Conservation (phyloP, 805 yeast genomes). For the Priceomyces fermenticarens region DNA sequence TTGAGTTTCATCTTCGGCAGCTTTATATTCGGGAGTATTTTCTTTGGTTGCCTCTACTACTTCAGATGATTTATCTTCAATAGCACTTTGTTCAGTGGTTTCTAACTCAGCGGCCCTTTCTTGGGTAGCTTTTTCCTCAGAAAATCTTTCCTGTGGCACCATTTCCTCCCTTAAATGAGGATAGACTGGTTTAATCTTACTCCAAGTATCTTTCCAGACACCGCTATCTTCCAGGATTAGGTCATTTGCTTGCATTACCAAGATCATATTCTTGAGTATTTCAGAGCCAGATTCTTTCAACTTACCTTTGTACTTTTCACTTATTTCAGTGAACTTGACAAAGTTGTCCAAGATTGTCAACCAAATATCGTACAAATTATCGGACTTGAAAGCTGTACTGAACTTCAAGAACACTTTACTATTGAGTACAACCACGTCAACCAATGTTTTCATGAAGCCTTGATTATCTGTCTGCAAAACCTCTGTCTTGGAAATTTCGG, state of each 20-base stretch:
- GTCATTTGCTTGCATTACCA: slow-evolving; percentile 31
- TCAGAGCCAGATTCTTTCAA: slow-evolving; percentile 34
- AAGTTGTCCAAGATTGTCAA: slow-evolving; percentile 32
- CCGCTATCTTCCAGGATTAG: slow-evolving; percentile 19
- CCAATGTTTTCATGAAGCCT: slow-evolving; percentile 65
- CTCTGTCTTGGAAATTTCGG: slow-evolving; percentile 65
- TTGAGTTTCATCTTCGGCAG: not conserved
- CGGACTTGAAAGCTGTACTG: slow-evolving; percentile 21
- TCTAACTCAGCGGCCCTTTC: not conserved
- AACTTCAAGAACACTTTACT: slow-evolving; percentile 51
- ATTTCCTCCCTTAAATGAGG: slow-evolving; percentile 18
- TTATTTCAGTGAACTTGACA: slow-evolving; percentile 21
- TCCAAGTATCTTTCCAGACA: slow-evolving; percentile 34
- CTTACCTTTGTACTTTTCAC: slow-evolving; percentile 13
- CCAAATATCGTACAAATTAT: slow-evolving; percentile 30
- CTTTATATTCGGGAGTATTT: too few species aligned
- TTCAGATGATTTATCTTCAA: slow-evolving; percentile 1
- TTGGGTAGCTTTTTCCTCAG: not conserved
- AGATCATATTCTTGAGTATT: slow-evolving; percentile 39
- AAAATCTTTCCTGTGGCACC: not conserved
- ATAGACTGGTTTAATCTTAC: slow-evolving; percentile 23
- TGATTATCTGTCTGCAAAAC: slow-evolving; percentile 51
- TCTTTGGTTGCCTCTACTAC: not conserved
- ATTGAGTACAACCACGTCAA: slow-evolving; percentile 62
- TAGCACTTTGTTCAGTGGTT: not conserved